Conservation (phyloP, 2,329 filamentous ascomycete genomes). For the Ceratocystiopsis brevicomis region DNA sequence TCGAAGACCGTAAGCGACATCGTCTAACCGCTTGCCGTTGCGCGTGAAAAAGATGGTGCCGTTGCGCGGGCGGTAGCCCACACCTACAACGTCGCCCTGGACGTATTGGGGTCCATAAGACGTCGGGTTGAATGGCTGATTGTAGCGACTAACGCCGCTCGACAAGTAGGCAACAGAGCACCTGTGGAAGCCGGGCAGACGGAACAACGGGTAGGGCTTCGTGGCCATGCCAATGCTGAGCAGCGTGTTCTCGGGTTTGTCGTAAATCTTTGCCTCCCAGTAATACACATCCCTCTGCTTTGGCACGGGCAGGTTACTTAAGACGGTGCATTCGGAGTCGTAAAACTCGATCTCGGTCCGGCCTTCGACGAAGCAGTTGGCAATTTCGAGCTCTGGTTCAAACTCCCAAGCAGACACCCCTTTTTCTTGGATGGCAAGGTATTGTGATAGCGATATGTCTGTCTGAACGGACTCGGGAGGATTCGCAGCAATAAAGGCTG, state of each 20-base stretch:
- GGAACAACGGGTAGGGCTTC: conserved; percentile 89
- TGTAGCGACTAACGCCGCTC: conserved; percentile 67
- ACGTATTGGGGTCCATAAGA: conserved; percentile 69
- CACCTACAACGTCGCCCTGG: conserved; percentile 88
- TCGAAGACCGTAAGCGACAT: conserved; percentile 83
- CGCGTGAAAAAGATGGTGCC: conserved; percentile 95
- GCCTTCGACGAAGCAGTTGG: conserved; percentile 94
- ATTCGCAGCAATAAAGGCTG: conserved; percentile 86
- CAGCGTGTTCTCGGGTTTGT: conserved; percentile 76
- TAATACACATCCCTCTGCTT: conserved; percentile 99
- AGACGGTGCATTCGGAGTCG: conserved; percentile 91
- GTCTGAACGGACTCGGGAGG: conserved; percentile 89
- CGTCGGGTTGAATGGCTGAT: conserved; percentile 72
- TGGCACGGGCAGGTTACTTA: conserved; percentile 88
- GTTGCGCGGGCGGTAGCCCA: conserved; percentile 84
- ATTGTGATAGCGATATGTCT: conserved; percentile 93
- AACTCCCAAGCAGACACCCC: conserved; percentile 99
- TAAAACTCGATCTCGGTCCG: conserved; percentile 98
- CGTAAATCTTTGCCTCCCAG: conserved; percentile 97
- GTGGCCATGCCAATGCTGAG: conserved; percentile 89
- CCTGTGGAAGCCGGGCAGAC: conserved; percentile 85
- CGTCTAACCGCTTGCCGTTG: conserved; percentile 92
- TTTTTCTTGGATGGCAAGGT: conserved; percentile 96
- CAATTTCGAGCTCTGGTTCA: conserved; percentile 95
- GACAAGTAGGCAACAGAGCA: conserved; percentile 84